Evolutionary conservation across 768 basidiomycete genomes (phyloP).

Genomic region (Cystobasidium onofrii): DNA sequence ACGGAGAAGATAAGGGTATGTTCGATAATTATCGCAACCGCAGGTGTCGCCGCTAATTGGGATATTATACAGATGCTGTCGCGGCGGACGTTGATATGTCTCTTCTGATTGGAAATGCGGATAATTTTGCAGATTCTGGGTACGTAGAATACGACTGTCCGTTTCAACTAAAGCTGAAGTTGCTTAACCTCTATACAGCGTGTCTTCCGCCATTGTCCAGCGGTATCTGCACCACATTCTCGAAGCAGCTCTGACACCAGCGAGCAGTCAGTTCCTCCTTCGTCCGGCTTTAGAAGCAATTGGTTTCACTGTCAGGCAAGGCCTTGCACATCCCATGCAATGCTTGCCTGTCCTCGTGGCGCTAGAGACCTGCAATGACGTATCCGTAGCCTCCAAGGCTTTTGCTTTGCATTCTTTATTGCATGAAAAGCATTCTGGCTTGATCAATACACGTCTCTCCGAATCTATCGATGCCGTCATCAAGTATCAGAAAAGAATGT

Average conservation of each 20-base stretch:
- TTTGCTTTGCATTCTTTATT: slow-evolving; percentile 69
- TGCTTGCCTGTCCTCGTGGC: slow-evolving; percentile 87
- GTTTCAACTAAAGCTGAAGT: neutral
- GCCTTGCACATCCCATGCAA: slow-evolving; percentile 89
- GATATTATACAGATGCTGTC: neutral
- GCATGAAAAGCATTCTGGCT: slow-evolving; percentile 77
- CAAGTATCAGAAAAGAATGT: slow-evolving; percentile 58
- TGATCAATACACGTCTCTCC: slow-evolving; percentile 76
- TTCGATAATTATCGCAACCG: neutral
- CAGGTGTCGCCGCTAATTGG: neutral
- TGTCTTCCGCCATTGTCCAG: slow-evolving; percentile 88
- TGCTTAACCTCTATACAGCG: slow-evolving; percentile 51
- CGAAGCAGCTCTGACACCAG: slow-evolving; percentile 62
- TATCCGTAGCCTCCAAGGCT: slow-evolving; percentile 62
- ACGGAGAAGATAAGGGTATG: slow-evolving; percentile 52
- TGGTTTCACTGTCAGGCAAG: slow-evolving; percentile 87
- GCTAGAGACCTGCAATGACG: slow-evolving; percentile 69
- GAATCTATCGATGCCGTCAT: slow-evolving; percentile 73
- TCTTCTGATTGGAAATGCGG: slow-evolving; percentile 87
- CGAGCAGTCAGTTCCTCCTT: slow-evolving; percentile 40
- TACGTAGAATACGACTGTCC: slow-evolving; percentile 44
- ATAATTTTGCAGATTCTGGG: slow-evolving; percentile 96
- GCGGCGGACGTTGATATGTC: slow-evolving; percentile 67
- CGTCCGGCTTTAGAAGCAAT: slow-evolving; percentile 71
- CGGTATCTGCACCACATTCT: slow-evolving; percentile 78